A percentile compares a stretch with the other conserved stretches of the same genome.
Evolutionary conservation across 2,329 filamentous ascomycete species (phyloP).

Genomic region (Macrophomina tecta): DNA sequence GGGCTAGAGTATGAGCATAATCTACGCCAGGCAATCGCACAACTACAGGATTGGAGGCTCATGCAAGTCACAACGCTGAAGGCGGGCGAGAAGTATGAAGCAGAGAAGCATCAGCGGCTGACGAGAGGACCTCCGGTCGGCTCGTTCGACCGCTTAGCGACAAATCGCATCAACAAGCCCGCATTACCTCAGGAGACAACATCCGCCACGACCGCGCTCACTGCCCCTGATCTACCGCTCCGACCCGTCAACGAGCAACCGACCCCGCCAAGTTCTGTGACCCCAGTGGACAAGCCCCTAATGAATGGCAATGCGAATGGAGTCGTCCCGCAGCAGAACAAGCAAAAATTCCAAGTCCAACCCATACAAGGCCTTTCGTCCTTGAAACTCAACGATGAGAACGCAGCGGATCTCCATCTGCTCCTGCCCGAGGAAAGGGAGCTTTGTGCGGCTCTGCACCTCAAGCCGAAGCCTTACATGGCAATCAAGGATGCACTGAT

Average conservation of each 20-base stretch:
- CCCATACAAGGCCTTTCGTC: conserved; percentile 67
- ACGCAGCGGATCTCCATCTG: conserved; percentile 81
- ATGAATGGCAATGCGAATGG: conserved; percentile 58
- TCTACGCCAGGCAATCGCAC: conserved; percentile 83
- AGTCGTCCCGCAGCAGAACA: conserved; percentile 46
- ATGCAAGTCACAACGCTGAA: conserved; percentile 84
- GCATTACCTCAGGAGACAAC: conserved; percentile 70
- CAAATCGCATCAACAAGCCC: conserved; percentile 70
- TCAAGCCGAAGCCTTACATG: conserved; percentile 93
- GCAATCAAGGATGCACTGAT: conserved; percentile 94
- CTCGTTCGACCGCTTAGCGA: conserved; percentile 83
- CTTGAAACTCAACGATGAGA: conserved; percentile 74
- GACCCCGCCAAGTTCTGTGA: conserved; percentile 45
- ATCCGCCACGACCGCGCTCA: conserved; percentile 75
- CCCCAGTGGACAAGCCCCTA: conserved; percentile 43
- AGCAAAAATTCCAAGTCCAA: conserved; percentile 60
- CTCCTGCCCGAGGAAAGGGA: conserved; percentile 84
- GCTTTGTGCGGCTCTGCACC: conserved; percentile 79
- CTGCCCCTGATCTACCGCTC: conserved; percentile 78
- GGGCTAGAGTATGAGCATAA: conserved; percentile 91
- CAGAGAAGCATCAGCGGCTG: conserved; percentile 79
- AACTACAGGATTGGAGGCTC: conserved; percentile 92
- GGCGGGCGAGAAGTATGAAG: conserved; percentile 89
- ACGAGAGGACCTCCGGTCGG: conserved; percentile 72
- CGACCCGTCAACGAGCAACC: conserved; percentile 56